Base-by-base conservation (phyloP, 2,329 filamentous ascomycete species). In the Thelonectria discophora region DNA sequence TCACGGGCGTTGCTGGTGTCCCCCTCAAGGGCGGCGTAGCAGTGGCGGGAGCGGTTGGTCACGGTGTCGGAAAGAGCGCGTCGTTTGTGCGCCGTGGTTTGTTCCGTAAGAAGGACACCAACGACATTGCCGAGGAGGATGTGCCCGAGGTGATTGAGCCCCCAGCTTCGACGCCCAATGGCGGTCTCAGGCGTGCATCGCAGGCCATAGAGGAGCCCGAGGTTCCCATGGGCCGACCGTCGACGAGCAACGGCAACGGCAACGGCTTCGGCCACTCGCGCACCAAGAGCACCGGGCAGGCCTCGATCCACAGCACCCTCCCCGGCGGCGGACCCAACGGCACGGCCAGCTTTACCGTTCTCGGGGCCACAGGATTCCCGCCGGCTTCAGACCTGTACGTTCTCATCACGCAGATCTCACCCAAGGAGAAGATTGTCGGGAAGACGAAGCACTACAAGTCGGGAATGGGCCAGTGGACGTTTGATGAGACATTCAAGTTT, bases 391-490 rank as follows among this genome's bases (percentile, higher is more conserved):
- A 96, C 73, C 80, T 97, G n/a, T 93, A 92, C 72, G 86, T 97
- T 49, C 79, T 86, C 60, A 80, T 97, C 68, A 88, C 87, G 58
- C 87, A 91, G 68, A 74, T 91, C 34, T 81, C 83, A 3, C 79
- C 87, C 48, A 94, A 90, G 77, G 85, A 82, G 51, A 97, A 95
- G 80, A 86, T 90, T 47, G 81, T 99, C 47, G 89, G 94, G 79
- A 97, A 98, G 82, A 97, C 94, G 20, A 97, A 97, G 76, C 90
- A 95, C 66, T 86, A 91, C 80, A 97, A 97, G 77, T 85, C 89
- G 1, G 79, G 86, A 3, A 81, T 80, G 1, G 92, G 90, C 2
- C 79, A 83, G 3, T 86, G 92, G 63, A 83, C 81, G 17, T 97
- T 88, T 75, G 89, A 93, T 65, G 92, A 97, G 75, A 88, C 87